These are phyloP conservation scores for Boletus semigastroideus DNA, from an alignment of 1,284 basidiomycete species.

Conservation along the genomic window DNA sequence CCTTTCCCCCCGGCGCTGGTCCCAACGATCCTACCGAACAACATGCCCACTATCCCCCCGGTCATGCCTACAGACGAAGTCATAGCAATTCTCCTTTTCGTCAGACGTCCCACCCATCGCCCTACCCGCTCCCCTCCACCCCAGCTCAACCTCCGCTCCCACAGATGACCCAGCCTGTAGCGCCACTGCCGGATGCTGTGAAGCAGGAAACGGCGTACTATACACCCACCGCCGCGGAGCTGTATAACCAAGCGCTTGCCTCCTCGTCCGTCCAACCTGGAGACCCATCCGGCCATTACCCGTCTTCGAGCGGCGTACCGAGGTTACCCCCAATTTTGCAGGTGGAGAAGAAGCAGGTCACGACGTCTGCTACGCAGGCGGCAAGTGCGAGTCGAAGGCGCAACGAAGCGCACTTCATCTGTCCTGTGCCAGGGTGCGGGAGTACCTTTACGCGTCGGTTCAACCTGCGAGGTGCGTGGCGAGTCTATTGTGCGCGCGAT, in stretches of 20 bases:
- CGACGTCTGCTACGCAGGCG: conserved; percentile 91
- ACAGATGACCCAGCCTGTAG: conserved; percentile 16
- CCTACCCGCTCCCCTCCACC: conserved; percentile 40
- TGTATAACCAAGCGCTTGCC: conserved; percentile 45
- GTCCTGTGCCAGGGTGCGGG: conserved; percentile 93
- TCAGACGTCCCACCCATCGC: conserved; percentile 34
- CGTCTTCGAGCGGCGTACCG: conserved; percentile 53
- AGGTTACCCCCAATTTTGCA: conserved; percentile 79
- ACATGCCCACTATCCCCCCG: conserved; percentile 32
- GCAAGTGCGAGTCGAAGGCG: conserved; percentile 87
- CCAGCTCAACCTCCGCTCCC: conserved; percentile 31
- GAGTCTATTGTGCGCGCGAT: background rate
- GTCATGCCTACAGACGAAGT: conserved; percentile 35
- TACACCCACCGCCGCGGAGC: conserved; percentile 44
- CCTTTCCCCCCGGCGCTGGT: conserved; percentile 35
- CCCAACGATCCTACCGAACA: conserved; percentile 36
- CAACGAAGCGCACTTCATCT: conserved; percentile 89
- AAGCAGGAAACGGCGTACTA: conserved; percentile 40
- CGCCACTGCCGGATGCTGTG: conserved; percentile 11
- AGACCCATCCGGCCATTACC: conserved; percentile 47
- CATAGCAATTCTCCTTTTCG: conserved; percentile 38
- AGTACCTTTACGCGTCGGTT: conserved; percentile 91
- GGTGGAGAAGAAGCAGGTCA: conserved; percentile 91
- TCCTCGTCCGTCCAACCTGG: conserved; percentile 24
- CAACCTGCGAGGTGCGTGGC: conserved; percentile 69